Evolutionary conservation across 352 stramenopile genomes (phyloP).

Genomic region (Phytophthora boehmeriae): DNA sequence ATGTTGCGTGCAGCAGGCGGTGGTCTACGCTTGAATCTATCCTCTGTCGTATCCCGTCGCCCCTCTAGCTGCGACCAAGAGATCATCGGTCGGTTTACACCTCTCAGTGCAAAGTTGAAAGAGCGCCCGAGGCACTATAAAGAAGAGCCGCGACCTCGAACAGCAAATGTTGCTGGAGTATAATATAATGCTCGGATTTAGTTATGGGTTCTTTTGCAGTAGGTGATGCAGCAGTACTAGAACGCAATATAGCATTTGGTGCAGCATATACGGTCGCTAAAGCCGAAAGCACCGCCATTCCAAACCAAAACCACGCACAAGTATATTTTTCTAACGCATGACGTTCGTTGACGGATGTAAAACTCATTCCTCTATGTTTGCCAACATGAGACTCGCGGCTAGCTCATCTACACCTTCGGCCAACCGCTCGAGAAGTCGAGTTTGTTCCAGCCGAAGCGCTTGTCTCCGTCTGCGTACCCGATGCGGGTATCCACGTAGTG

Average conservation of each 20-base stretch:
- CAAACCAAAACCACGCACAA: too few species aligned
- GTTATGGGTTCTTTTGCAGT: too few species aligned
- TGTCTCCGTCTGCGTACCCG: slow-evolving; percentile 53
- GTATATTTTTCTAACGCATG: too few species aligned
- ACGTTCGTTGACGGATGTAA: not conserved
- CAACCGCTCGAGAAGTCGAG: slow-evolving; percentile 54
- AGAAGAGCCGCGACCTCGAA: slow-evolving; percentile 24
- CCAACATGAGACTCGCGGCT: not conserved
- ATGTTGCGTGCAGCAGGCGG: slow-evolving; percentile 27
- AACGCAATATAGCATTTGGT: too few species aligned
- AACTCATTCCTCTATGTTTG: not conserved
- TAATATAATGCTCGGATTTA: slow-evolving; percentile 2
- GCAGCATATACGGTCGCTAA: not conserved
- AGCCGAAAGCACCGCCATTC: too few species aligned
- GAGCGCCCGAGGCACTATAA: slow-evolving; percentile 1
- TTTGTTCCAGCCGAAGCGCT: slow-evolving; percentile 60
- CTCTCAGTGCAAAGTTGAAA: slow-evolving; percentile 22
- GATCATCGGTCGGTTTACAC: slow-evolving; percentile 12
- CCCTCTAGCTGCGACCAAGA: slow-evolving; percentile 44
- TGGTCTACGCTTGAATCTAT: slow-evolving; percentile 27
- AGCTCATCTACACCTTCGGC: slow-evolving; percentile 34
- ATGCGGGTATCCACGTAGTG: slow-evolving; percentile 60
- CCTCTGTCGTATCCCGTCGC: slow-evolving; percentile 11
- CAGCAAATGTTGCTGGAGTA: slow-evolving; percentile 18
- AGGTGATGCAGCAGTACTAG: too few species aligned